Conservation (phyloP, 2,329 filamentous ascomycete species). For the Verticillium albo-atrum region DNA sequence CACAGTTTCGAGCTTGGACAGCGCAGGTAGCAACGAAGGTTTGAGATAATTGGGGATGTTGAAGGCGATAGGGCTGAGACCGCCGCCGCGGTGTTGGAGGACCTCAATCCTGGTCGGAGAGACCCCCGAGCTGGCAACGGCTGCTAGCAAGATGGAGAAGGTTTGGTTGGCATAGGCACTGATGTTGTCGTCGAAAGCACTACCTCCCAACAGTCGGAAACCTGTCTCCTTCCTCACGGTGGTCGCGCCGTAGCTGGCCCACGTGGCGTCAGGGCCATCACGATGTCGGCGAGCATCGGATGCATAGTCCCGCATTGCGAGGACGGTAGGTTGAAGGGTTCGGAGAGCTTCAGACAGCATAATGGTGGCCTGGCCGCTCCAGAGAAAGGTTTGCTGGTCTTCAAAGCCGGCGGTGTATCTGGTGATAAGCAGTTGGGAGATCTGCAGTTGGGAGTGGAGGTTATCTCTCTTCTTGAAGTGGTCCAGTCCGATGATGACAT, state of each 20-base stretch:
- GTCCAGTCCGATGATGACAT: conserved; percentile 47
- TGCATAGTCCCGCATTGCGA: conserved; percentile 58
- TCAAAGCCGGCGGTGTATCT: conserved; percentile 16
- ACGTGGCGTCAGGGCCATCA: conserved; percentile 36
- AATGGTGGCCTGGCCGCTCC: conserved; percentile 41
- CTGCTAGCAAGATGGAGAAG: conserved; percentile 36
- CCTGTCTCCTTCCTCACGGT: conserved; percentile 32
- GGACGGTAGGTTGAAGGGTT: conserved; percentile 41
- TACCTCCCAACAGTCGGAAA: conserved; percentile 8
- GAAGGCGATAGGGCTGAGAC: conserved; percentile 39
- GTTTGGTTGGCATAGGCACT: conserved; percentile 23
- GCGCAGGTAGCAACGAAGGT: conserved; percentile 29
- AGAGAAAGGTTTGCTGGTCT: conserved; percentile 22
- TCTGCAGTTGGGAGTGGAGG: conserved; percentile 16
- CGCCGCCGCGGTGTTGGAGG: conserved; percentile 28
- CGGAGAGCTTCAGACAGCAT: conserved; percentile 54
- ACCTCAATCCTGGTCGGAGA: conserved; percentile 41
- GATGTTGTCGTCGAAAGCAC: background rate
- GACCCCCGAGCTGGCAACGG: conserved; percentile 33
- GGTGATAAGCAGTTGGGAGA: conserved; percentile 18
- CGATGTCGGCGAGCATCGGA: conserved; percentile 38
- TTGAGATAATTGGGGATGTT: conserved; percentile 35
- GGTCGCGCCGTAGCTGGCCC: conserved; percentile 51
- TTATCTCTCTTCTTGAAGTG: conserved; percentile 7
- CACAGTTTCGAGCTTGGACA: conserved; percentile 41